Percentiles rank a stretch among this genome's conserved stretches.
Conservation (phyloP, 495 filamentous ascomycete genomes). For the Xylaria longipes region DNA sequence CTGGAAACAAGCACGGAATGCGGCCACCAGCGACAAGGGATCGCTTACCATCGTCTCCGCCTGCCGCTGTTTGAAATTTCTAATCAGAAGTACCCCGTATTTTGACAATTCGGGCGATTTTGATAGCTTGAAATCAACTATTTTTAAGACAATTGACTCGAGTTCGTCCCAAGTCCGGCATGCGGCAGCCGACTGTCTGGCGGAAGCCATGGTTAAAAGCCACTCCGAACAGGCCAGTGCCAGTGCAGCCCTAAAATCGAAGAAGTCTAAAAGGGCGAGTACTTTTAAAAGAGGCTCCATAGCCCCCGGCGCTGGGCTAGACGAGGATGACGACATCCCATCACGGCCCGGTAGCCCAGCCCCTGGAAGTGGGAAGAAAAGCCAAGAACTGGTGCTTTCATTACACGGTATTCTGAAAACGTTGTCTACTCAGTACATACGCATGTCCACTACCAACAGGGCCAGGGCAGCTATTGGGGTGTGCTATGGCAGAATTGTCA, state of each 20-base stretch:
- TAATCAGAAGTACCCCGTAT: conserved; percentile 72
- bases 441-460: conserved; percentile 78
- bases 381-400: conserved; percentile 71
- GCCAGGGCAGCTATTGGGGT: conserved; percentile 82
- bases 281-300: conserved; percentile 71
- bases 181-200: conserved; percentile 86
- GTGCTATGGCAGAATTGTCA: conserved; percentile 83
- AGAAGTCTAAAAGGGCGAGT: conserved; percentile 71
- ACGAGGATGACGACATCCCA: conserved; percentile 79
- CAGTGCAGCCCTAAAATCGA: conserved; percentile 64
- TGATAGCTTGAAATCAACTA: conserved; percentile 76
- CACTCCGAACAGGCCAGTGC: conserved; percentile 70
- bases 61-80: conserved; percentile 77
- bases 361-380: conserved; percentile 64
- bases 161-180: conserved; percentile 73
- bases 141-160: conserved; percentile 88
- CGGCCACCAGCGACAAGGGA: conserved; percentile 80
- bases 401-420: conserved; percentile 81
- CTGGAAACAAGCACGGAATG: conserved; percentile 88
- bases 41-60: conserved; percentile 80
- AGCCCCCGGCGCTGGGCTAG: conserved; percentile 54
- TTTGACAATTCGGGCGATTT: conserved; percentile 94
- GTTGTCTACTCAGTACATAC: conserved; percentile 81
- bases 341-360: conserved; percentile 77
- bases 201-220: conserved; percentile 76